Percentiles rank a stretch among this genome's conserved stretches.
Conservation (phyloP, 192 early-diverging fungal species). For the Coemansia reversa region DNA sequence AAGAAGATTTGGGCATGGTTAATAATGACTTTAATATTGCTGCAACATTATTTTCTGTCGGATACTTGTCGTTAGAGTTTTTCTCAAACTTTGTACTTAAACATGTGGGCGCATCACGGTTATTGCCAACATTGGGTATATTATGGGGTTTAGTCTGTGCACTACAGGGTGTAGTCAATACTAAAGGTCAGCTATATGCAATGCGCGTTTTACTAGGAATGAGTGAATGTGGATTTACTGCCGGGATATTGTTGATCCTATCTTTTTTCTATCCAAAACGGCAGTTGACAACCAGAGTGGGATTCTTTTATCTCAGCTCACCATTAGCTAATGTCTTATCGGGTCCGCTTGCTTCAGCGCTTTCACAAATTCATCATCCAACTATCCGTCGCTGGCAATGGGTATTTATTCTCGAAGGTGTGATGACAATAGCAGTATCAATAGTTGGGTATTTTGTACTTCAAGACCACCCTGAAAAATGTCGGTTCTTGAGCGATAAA, state of each 20-base stretch:
- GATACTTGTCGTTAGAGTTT: constrained; percentile 40
- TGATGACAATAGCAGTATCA: constrained; percentile 32
- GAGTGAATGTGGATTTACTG: constrained; percentile 47
- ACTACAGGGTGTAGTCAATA: constrained; percentile 40
- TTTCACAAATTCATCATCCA: constrained; percentile 46
- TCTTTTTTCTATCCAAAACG: constrained; percentile 50
- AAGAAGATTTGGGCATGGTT: constrained; percentile 40
- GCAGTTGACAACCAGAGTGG: constrained; percentile 25
- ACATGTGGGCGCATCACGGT: constrained; percentile 35
- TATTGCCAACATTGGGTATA: constrained; percentile 43
- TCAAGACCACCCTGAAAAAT: constrained; percentile 52
- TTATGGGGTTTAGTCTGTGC: constrained; percentile 48
- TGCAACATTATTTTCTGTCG: constrained; percentile 42
- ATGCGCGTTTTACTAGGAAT: constrained; percentile 46
- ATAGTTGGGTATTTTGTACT: constrained; percentile 36
- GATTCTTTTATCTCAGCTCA: constrained; percentile 45
- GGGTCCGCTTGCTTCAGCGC: constrained; percentile 44
- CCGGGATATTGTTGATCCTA: constrained; percentile 36
- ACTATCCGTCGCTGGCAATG: constrained; percentile 52
- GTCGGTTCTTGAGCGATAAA: constrained; percentile 29
- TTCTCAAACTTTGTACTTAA: constrained; percentile 53
- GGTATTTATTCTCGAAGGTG: constrained; percentile 53
- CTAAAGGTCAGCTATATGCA: constrained; percentile 36
- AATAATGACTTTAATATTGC: constrained; percentile 54
- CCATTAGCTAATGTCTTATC: constrained; percentile 41